Evolutionary conservation across 345 rosid genomes (phyloP).

Genomic region (Clausena lansium): DNA sequence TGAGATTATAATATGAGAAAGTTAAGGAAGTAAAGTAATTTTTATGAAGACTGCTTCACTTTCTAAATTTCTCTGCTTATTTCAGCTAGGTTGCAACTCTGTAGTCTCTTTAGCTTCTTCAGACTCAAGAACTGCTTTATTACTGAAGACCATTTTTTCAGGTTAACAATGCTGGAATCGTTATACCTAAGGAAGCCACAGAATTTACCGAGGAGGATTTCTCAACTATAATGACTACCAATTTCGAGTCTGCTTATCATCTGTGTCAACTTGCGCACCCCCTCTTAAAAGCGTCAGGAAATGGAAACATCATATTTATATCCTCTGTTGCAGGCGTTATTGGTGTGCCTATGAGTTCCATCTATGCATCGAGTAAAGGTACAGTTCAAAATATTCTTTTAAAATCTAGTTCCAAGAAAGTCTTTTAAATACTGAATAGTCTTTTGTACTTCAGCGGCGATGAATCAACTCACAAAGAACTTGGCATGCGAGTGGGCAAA

Average conservation of each 20-base stretch:
- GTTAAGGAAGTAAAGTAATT: too few relatives aligned
- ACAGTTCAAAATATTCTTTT: background rate
- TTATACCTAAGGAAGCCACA: constrained; percentile 29
- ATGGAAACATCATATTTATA: constrained; percentile 43
- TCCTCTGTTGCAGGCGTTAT: constrained; percentile 41
- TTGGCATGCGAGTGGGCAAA: constrained; percentile 54
- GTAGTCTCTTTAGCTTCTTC: background rate
- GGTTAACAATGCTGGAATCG: constrained; percentile 48
- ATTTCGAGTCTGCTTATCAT: constrained; percentile 41
- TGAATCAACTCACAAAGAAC: constrained; percentile 38
- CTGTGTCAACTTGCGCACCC: constrained; percentile 45
- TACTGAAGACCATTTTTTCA: background rate
- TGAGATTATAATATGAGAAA: too few relatives aligned
- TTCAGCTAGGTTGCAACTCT: background rate
- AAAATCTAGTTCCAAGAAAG: background rate
- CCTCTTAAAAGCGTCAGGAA: constrained; percentile 48
- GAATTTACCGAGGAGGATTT: constrained; percentile 33
- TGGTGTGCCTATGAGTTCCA: constrained; percentile 22
- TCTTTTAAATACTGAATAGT: background rate
- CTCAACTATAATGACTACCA: constrained; percentile 28
- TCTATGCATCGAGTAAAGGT: constrained; percentile 51
- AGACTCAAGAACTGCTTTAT: background rate
- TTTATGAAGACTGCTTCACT: too few relatives aligned
- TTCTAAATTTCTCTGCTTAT: too few relatives aligned
- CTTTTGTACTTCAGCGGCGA: constrained; percentile 25